Evolutionary conservation across 495 filamentous ascomycete species (phyloP), one percentile per base, ranked within the genome.

Genomic region (Aspergillus nanangensis): DNA sequence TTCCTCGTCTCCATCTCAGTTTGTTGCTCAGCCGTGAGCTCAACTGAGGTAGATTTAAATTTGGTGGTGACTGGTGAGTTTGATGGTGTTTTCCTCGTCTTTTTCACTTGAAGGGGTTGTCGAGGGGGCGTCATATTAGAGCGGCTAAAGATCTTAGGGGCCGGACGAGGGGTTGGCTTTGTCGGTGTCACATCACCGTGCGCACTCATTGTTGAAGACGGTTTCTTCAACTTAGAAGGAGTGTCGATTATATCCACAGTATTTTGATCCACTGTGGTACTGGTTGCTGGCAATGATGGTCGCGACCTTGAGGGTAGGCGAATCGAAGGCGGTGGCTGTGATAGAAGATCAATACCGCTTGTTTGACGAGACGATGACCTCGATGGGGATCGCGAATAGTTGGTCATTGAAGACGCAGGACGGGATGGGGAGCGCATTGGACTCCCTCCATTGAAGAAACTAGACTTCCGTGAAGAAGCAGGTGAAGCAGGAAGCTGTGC

Each of bases 401-500:
- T 74, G 20, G 72, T 71, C 49, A 79, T 53, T 13, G 74, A 67
- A 8, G 78, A 84, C 17, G 73, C 62, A 8, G 83, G 77, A 11
- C 78, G 69, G 23, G 75, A 72, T 2, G 74, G 70, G 9, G 79
- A 76, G 8, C 73, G 69, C 59, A 78, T 77, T 9, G 79, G 76
- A 48, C 75, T 80, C 38, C 78, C 68, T 10, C 70, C 61, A 43
- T 67, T 71, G 60, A 81, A 86, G 62, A 87, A 84, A 53, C 73
- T 80, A 8, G 82, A 83, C 45, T 68, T 67, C 45, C 80, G 65
- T 47, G 60, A 57, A n/a, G 77, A 65, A 2, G 72, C 76, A 7
- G 84, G 84, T 14, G 84, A 85, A 2, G 81, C 72, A 3, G 84
- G 79, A 17, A 87, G 72, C 37, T 75, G 70, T 22, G 83, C 70